These are phyloP conservation scores for Abortiporus biennis DNA, from an alignment of 1,284 basidiomycete species.

Conservation along the genomic window DNA sequence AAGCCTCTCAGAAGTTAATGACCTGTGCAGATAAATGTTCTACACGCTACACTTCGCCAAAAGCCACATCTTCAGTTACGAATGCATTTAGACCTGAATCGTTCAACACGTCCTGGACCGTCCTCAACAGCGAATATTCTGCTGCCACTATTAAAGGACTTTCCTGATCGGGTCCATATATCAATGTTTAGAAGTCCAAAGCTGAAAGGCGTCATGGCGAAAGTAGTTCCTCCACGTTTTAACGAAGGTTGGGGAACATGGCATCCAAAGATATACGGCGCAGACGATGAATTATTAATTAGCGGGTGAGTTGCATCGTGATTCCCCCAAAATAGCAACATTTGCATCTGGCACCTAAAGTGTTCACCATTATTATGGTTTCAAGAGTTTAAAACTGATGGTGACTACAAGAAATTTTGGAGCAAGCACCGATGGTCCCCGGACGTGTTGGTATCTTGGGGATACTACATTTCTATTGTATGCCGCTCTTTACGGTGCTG, in stretches of 20 bases:
- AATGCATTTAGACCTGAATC: slow-evolving; percentile 84
- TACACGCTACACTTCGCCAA: slow-evolving; percentile 51
- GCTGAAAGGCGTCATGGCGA: slow-evolving; percentile 68
- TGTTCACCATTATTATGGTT: too few relatives aligned
- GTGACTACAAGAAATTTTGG: too few relatives aligned
- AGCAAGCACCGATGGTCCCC: too few relatives aligned
- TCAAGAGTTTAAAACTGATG: too few relatives aligned
- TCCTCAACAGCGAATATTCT: slow-evolving; percentile 73
- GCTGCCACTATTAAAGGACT: slow-evolving; percentile 64
- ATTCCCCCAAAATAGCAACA: too few relatives aligned
- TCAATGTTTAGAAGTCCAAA: slow-evolving; percentile 85
- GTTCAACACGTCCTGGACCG: slow-evolving; percentile 82
- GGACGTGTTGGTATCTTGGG: neutral
- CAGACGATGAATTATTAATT: slow-evolving; percentile 88
- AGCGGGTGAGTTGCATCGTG: slow-evolving; percentile 92
- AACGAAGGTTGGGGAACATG: slow-evolving; percentile 99
- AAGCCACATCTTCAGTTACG: slow-evolving; percentile 66
- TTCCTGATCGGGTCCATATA: slow-evolving; percentile 72
- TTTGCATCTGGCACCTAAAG: too few relatives aligned
- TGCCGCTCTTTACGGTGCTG: neutral
- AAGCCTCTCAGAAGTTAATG: neutral
- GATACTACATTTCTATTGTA: neutral
- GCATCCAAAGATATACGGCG: slow-evolving; percentile 96
- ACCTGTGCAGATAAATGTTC: slow-evolving; percentile 54
- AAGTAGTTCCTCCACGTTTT: slow-evolving; percentile 84